Evolutionary conservation across 139 green algal genomes (phyloP).

Genomic region (Chlamydomonas incerta): DNA sequence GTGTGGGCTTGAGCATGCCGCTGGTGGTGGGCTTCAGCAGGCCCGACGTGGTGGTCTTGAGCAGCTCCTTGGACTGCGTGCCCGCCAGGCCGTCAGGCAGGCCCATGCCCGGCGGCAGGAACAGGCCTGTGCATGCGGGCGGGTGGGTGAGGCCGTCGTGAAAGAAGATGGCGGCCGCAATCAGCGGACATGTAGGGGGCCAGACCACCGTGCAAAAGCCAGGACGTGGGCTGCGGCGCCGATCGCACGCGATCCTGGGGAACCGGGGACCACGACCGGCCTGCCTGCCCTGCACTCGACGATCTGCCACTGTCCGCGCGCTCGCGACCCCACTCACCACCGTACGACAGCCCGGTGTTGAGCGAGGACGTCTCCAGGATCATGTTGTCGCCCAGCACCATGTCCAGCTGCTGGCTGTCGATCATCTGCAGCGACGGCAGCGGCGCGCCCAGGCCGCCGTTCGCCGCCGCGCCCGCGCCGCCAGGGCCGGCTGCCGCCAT

Average conservation of each 20-base stretch:
- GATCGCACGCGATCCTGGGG: too few relatives aligned
- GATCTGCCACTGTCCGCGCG: too few relatives aligned
- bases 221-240: too few relatives aligned
- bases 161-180: too few relatives aligned
- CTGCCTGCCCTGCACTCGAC: too few relatives aligned
- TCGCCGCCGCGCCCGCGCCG: background rate
- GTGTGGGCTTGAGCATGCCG: background rate
- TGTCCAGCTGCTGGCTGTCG: conserved; percentile 41
- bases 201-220: too few relatives aligned
- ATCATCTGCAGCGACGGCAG: conserved; percentile 38
- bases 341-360: conserved; percentile 19
- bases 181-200: too few relatives aligned
- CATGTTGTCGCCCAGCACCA: conserved; percentile 36
- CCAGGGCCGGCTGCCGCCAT: background rate
- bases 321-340: conserved; percentile 9
- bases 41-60: background rate
- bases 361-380: conserved; percentile 27
- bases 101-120: conserved; percentile 29
- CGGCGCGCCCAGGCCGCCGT: background rate
- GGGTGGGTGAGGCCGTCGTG: background rate
- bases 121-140: conserved; percentile 1
- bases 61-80: conserved; percentile 40
- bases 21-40: conserved; percentile 32
- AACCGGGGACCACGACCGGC: too few relatives aligned
- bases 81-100: background rate